Evolutionary conservation across 495 filamentous ascomycete genomes (phyloP), one percentile per base, ranked within the genome.

Genomic region (Rusavskia elegans): DNA sequence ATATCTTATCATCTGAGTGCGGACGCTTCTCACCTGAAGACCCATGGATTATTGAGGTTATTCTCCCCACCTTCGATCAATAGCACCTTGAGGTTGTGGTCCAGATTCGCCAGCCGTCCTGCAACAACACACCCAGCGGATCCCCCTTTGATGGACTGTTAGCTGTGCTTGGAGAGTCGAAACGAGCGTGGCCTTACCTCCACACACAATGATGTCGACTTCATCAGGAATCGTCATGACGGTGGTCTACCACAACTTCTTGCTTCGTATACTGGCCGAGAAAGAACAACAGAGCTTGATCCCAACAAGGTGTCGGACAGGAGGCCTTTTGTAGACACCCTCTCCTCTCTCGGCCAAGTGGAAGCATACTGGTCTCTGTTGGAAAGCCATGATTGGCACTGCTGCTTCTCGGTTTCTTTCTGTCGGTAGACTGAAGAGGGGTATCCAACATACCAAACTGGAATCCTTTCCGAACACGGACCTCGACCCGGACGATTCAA

Each of bases 151-250:
- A 35, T 35, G 8, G 10, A 14, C 32, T 10, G 7, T 35, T 7
- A 35, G 32, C 32, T 35, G 32, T 35, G 32, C 32, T 35, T 35
- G 32, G 32, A 35, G 13, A 14, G 13, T 35, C 13, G 32, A 14
- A 35, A 13, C 32, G 32, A 8, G 8, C 17, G 6, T 23, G n/a
- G 19, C 52, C 29, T 73, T 68, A 62, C 85, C 85, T 57, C 85
- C 85, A 60, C 80, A 83, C 52, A 90, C 81, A 58, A 90, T 89
- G 54, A 90, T 86, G 61, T 90, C 85, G 55, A 88, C 83, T 67
- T 89, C 84, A 30, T 84, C 80, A 19, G 77, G 77, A 41, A 78
- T 64, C 3, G 66, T 67, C 68, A 70, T 70, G 45, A 48, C 63
- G 54, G 39, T 29, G 9, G 21, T 41, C 14, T 52, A 20, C 23